These are phyloP conservation scores for Torulaspora franciscae DNA, from an alignment of 805 yeast species.

Conservation along the genomic window DNA sequence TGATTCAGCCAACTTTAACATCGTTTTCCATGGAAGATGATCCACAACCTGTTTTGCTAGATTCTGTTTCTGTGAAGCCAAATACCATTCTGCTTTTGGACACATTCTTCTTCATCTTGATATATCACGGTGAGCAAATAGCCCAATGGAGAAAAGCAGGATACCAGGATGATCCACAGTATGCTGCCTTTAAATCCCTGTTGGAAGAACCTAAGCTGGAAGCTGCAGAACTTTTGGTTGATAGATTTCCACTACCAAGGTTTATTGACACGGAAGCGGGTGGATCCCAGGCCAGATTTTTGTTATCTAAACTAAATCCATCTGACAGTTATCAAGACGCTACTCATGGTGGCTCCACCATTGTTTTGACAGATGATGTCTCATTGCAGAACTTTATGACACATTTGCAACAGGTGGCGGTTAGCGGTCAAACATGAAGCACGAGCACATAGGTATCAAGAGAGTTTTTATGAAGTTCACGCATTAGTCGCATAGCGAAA, in stretches of 20 bases:
- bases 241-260: conserved; percentile 96
- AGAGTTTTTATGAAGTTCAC: neutral
- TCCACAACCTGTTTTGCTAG: conserved; percentile 87
- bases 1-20: conserved; percentile 96
- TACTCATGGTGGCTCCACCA: conserved; percentile 53
- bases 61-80: conserved; percentile 86
- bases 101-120: conserved; percentile 93
- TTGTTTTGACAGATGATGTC: conserved; percentile 95
- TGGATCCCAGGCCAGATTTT: conserved; percentile 96
- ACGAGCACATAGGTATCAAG: neutral
- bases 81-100: conserved; percentile 84
- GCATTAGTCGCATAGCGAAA: neutral
- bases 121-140: conserved; percentile 90
- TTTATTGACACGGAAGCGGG: conserved; percentile 97
- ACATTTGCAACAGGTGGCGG: conserved; percentile 89
- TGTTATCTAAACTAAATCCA: conserved; percentile 92
- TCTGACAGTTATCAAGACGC: conserved; percentile 69
- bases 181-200: conserved; percentile 78
- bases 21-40: conserved; percentile 79
- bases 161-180: conserved; percentile 86
- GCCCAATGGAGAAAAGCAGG: conserved; percentile 97
- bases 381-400: conserved; percentile 91
- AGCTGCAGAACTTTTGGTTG: conserved; percentile 85
- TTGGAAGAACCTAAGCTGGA: conserved; percentile 86
- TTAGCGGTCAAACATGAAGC: conserved; percentile 41